phyloP scores from a whole-genome alignment of 768 basidiomycete species.

The Lyophyllum decastes region DNA sequence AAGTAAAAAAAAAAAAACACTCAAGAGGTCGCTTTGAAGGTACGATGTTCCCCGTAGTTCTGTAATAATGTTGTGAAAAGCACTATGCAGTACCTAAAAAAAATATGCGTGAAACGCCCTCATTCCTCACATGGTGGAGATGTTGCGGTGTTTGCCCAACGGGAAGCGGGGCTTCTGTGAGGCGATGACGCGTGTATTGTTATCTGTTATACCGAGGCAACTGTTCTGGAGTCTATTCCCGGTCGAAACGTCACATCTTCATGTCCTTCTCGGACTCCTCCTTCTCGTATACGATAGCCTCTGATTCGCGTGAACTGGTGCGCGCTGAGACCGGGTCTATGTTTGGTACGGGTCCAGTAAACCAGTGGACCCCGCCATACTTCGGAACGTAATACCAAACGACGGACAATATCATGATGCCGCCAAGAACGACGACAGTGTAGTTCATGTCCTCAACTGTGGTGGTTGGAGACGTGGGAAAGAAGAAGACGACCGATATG shows the following conservation, averaged over 20 bases:
- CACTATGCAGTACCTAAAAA: too few species aligned
- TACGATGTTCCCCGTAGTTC: too few species aligned
- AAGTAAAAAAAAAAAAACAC: too few species aligned
- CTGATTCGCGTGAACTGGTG: not conserved
- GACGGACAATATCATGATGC: slow-evolving; percentile 50
- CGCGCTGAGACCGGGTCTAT: not conserved
- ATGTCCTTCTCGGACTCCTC: not conserved
- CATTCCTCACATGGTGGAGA: too few species aligned
- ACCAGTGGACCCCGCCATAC: slow-evolving; percentile 30
- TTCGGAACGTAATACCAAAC: slow-evolving; percentile 62
- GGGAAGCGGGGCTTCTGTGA: too few species aligned
- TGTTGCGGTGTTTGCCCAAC: too few species aligned
- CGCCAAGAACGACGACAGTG: slow-evolving; percentile 57
- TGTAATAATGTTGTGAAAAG: too few species aligned
- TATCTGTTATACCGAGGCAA: too few species aligned
- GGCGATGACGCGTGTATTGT: too few species aligned
- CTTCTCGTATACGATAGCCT: not conserved
- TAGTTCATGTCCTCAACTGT: slow-evolving; percentile 57
- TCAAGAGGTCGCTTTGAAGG: too few species aligned
- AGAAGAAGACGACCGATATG: slow-evolving; percentile 51
- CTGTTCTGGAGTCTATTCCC: not conserved
- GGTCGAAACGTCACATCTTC: not conserved
- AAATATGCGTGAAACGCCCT: too few species aligned
- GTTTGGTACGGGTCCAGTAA: slow-evolving; percentile 25
- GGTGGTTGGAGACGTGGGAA: slow-evolving; percentile 49